Evolutionary conservation across 2,329 filamentous ascomycete species (phyloP), one percentile per base, ranked within the genome.

Genomic region (Colletotrichum eleusines): DNA sequence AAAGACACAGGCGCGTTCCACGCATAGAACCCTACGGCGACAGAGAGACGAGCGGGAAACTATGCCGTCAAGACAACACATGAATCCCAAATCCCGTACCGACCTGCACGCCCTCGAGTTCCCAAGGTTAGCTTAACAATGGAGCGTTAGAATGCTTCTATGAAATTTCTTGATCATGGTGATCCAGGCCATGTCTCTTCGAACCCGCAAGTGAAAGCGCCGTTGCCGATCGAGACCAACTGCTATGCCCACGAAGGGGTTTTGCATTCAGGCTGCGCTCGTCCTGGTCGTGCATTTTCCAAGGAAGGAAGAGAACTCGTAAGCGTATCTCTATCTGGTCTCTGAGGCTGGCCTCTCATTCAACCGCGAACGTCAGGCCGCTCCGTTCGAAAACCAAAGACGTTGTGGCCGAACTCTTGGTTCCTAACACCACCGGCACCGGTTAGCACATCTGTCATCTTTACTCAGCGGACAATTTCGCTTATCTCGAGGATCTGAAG

Each of bases 11-110:
- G 11, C 12, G 33, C n/a, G 23, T 57, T 33, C 16, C 33, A 18
- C 5, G 33, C 23, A 38, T 55, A 35, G 20, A 63, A 44, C 53
- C 53, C 65, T 26, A 7, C 51, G 16, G 31, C 51, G 31, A 20
- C 31, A 55, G 28, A 55, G 31, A 46, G 42, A 23, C 46, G 9
- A 33, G 20, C 54, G 38, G 54, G 61, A 69, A 61, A 46, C 44
- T 65, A 46, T 60, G 66, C 61, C 38, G 44, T 51, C 14, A 8
- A 23, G 28, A 58, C 35, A 14, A 33, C 26, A 57, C 18, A 33
- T 14, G 28, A 54, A 12, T 9, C 4, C 6, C 7, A 26, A n/a
- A 12, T n/a, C 33, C 20, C 7, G 20, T 23, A 18, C 12, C 42
- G 55, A 31, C 23, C 42, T 11, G 33, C 23, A 35, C n/a, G n/a